Evolutionary conservation across 495 filamentous ascomycete genomes (phyloP), one percentile per base, ranked within the genome.

Genomic region (Chaetomium fimeti): DNA sequence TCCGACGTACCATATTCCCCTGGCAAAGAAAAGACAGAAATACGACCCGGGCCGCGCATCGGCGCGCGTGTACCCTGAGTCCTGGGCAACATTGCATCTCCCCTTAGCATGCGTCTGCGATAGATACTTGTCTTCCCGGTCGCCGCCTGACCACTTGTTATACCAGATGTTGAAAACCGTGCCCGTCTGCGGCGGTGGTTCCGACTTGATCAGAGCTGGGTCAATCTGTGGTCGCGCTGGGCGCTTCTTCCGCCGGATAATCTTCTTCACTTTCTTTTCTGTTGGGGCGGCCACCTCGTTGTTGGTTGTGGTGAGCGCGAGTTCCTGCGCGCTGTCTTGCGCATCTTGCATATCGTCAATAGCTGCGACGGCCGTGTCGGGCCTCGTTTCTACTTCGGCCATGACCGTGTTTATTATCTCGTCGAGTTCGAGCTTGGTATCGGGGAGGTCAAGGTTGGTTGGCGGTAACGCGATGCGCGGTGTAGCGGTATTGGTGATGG

Each of bases 81-180:
- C 94, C 43, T 79, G 83, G 3, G 86, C 85, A 32, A 98, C 80
- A 71, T 91, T 92, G 78, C 92, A 97, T 38, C 95, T 87, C 5
- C 84, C 83, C 36, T 86, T 82, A 0, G 94, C 93, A 56, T 76
- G 69, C 1, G 78, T 81, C 71, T 96, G 89, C 20, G 87, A 88
- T 6, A 90, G 84, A 68, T 94, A 92, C 63, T 89, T 89, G 79
- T 97, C 93, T 69, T 97, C 93, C 48, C 93, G 87, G 75, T 98
- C 93, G 62, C 95, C 93, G 57, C 93, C 94, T 7, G 85, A 86
- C 92, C 92, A 97, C 75, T 96, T 96, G 78, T 94, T 95, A 74
- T 96, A 93, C 71, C 71, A 75, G 43, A 75, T 72, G 65, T 97
- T 97, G 82, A 93, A 98, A 57, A 91, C 88, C 0, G 90, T 93